Conservation (phyloP, 2,329 filamentous ascomycete genomes). For the Thelonectria discophora region DNA sequence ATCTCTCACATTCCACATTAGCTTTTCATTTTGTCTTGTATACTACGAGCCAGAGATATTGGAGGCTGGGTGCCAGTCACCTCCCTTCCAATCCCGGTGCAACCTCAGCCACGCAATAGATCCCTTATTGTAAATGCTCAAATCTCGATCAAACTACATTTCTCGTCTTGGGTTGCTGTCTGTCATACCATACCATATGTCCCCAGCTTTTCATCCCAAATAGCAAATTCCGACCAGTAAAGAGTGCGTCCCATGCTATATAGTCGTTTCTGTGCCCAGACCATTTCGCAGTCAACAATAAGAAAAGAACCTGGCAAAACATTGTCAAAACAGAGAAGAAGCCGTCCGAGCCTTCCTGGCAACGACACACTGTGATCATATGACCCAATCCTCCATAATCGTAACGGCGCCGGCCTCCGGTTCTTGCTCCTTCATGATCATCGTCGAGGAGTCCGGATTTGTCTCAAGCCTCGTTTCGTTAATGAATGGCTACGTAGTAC, state of each 20-base stretch:
- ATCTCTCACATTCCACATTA: slow-evolving; percentile 15
- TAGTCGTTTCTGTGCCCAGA: slow-evolving; percentile 12
- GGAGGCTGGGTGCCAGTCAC: slow-evolving; percentile 24
- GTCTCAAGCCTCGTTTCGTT: slow-evolving; percentile 28
- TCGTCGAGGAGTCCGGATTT: slow-evolving; percentile 30
- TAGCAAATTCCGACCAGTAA: slow-evolving; percentile 2
- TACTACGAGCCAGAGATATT: slow-evolving; percentile 31
- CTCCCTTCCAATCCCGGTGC: slow-evolving; percentile 25
- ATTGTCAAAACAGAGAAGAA: slow-evolving; percentile 27
- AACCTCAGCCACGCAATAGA: slow-evolving; percentile 23
- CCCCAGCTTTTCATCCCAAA: not conserved
- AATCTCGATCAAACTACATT: slow-evolving; percentile 31
- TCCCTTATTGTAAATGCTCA: slow-evolving; percentile 22
- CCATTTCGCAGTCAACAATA: slow-evolving; percentile 24
- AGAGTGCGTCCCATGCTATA: slow-evolving; percentile 17
- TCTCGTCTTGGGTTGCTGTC: slow-evolving; percentile 11
- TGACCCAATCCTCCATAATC: slow-evolving; percentile 35
- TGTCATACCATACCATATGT: not conserved
- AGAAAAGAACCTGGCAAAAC: slow-evolving; percentile 6
- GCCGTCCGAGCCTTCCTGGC: slow-evolving; percentile 33
- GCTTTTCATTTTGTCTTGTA: slow-evolving; percentile 33
- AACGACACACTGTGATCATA: slow-evolving; percentile 44
- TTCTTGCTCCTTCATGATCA: slow-evolving; percentile 30
- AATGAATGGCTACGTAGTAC: slow-evolving; percentile 30
- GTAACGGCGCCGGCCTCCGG: slow-evolving; percentile 27